phyloP scores from a whole-genome alignment of 1,139 yeast genomes.

The Geotrichum fermentans region DNA sequence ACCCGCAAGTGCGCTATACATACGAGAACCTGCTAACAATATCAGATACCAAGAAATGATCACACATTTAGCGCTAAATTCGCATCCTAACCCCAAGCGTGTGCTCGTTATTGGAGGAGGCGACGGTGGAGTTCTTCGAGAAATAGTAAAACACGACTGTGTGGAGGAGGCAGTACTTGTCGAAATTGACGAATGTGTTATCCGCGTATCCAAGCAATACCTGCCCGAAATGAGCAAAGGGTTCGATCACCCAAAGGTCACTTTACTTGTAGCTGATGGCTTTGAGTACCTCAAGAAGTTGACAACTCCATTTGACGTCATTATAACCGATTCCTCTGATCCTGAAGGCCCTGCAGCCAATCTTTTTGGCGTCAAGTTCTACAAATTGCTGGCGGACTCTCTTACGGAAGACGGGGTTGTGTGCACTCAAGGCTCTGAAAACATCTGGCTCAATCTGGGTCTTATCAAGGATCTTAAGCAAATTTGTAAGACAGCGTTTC shows the following conservation, averaged over 20 bases:
- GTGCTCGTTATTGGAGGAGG: conserved; percentile 95
- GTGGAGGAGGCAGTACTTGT: conserved; percentile 84
- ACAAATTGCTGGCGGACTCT: conserved; percentile 71
- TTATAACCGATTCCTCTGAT: conserved; percentile 90
- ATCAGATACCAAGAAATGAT: conserved; percentile 81
- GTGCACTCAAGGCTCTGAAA: conserved; percentile 82
- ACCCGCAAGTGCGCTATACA: background rate
- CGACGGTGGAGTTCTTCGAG: conserved; percentile 93
- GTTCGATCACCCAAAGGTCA: conserved; percentile 74
- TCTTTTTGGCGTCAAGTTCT: conserved; percentile 81
- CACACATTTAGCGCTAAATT: conserved; percentile 79
- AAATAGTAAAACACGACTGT: conserved; percentile 76
- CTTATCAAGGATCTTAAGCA: conserved; percentile 70
- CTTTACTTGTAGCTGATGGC: conserved; percentile 83
- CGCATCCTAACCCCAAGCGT: conserved; percentile 85
- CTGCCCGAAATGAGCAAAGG: conserved; percentile 80
- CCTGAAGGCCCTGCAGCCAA: conserved; percentile 96
- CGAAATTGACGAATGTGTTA: conserved; percentile 90
- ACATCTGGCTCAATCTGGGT: conserved; percentile 80
- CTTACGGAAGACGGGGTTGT: conserved; percentile 82
- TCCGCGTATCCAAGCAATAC: conserved; percentile 72
- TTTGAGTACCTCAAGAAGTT: conserved; percentile 80
- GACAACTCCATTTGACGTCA: conserved; percentile 71
- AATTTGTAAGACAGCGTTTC: conserved; percentile 76
- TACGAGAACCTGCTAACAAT: background rate